phyloP scores from a whole-genome alignment of 2,329 filamentous ascomycete species.

The Aspergillus chevalieri region DNA sequence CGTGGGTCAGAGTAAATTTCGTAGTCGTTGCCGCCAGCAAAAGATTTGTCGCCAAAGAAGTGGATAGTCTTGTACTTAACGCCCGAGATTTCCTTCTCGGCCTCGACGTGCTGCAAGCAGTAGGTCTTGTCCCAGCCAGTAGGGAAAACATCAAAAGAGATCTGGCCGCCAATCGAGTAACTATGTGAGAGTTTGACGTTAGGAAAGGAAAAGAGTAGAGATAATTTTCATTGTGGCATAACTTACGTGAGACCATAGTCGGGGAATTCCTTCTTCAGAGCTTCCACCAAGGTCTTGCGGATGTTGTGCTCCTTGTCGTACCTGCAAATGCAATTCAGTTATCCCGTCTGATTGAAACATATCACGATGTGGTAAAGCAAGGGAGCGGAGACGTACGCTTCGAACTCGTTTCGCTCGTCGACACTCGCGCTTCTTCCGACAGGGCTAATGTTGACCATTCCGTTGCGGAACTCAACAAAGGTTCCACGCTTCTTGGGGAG shows the following conservation, averaged over 20 bases:
- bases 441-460: constrained; percentile 62
- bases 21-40: constrained; percentile 85
- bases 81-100: constrained; percentile 62
- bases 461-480: constrained; percentile 61
- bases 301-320: constrained; percentile 76
- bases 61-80: constrained; percentile 76
- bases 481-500: constrained; percentile 60
- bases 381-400: constrained; percentile 44
- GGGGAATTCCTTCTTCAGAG: constrained; percentile 72
- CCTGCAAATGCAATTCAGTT: constrained; percentile 17
- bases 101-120: constrained; percentile 80
- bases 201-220: constrained; percentile 3
- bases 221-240: background rate
- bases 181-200: constrained; percentile 37
- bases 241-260: constrained; percentile 78
- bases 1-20: constrained; percentile 82
- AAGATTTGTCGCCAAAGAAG: constrained; percentile 98
- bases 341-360: background rate
- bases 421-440: constrained; percentile 71
- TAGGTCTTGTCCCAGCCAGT: constrained; percentile 98
- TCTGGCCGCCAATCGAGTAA: constrained; percentile 92
- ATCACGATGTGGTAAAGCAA: background rate
- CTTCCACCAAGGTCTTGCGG: constrained; percentile 67
- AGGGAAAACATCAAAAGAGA: constrained; percentile 98
- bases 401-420: constrained; percentile 74